These are phyloP conservation scores for Entomortierella beljakovae DNA, from an alignment of 192 early-diverging fungal genomes.

Conservation along the genomic window DNA sequence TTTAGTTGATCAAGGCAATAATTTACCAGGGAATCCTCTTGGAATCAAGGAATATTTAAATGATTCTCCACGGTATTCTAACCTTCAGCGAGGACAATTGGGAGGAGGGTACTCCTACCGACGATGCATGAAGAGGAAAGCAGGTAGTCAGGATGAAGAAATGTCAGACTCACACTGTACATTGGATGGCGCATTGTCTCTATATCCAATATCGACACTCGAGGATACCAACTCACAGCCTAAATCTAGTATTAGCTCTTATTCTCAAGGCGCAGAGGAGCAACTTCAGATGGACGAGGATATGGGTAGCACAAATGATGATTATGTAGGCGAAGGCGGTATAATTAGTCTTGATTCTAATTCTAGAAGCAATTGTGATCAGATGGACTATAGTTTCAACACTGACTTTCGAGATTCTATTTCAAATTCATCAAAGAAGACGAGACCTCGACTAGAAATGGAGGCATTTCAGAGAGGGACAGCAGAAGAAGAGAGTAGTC, in stretches of 20 bases:
- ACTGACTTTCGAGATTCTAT: not conserved
- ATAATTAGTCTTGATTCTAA: no score
- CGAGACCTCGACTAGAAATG: conserved; percentile 5
- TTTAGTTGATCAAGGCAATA: not conserved
- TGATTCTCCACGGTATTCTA: conserved; percentile 12
- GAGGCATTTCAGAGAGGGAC: conserved; percentile 8
- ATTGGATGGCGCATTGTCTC: not conserved
- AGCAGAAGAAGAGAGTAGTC: not conserved
- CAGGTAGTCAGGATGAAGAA: conserved; percentile 1
- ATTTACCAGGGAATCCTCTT: no score
- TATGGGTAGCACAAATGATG: no score
- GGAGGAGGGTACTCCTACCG: not conserved
- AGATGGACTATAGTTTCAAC: no score
- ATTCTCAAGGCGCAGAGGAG: no score
- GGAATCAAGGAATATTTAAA: no score
- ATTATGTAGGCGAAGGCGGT: no score
- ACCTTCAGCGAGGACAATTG: not conserved
- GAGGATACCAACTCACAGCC: no score
- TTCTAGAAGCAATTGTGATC: no score
- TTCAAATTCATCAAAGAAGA: not conserved
- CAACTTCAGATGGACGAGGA: no score
- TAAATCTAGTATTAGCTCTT: no score
- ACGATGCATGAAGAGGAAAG: conserved; percentile 12
- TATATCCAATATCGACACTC: not conserved
- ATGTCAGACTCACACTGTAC: not conserved